Evolutionary conservation across 1,284 basidiomycete species (phyloP).

Genomic region (Thecaphora thlaspeos): DNA sequence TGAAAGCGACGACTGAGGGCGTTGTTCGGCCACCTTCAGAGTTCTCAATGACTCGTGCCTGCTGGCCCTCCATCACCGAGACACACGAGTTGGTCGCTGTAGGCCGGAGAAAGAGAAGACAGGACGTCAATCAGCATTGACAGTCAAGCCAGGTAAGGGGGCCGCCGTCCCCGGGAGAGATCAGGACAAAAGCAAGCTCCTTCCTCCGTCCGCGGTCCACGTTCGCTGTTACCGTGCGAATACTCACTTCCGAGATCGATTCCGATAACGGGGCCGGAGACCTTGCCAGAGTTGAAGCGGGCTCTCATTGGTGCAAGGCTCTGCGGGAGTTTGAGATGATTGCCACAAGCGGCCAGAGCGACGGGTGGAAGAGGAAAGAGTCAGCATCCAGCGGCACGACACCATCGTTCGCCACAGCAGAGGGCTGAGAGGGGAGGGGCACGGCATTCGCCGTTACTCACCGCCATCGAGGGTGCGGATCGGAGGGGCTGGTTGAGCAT

Average conservation of each 20-base stretch:
- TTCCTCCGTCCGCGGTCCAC: neutral
- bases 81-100: conserved; percentile 57
- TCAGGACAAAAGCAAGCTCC: too few species aligned
- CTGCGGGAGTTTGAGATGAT: too few species aligned
- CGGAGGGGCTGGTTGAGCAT: conserved; percentile 48
- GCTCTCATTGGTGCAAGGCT: conserved; percentile 44
- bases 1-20: conserved; percentile 97
- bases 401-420: too few species aligned
- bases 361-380: too few species aligned
- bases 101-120: conserved; percentile 1
- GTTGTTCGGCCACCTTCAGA: conserved; percentile 96
- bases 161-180: too few species aligned
- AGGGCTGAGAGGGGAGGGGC: too few species aligned
- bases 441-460: too few species aligned
- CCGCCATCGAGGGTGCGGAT: conserved; percentile 35
- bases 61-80: conserved; percentile 73
- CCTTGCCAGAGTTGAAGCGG: conserved; percentile 47
- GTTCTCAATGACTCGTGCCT: conserved; percentile 95
- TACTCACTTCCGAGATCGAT: conserved; percentile 55
- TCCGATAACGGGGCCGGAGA: conserved; percentile 54
- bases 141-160: neutral
- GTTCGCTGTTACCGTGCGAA: too few species aligned
- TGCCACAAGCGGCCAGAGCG: too few species aligned
- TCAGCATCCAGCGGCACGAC: too few species aligned
- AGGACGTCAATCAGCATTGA: conserved; percentile 7